A percentile compares a stretch with the other conserved stretches of the same genome.
Evolutionary conservation across 805 yeast species (phyloP).

Genomic region (Yarrowia bubula): DNA sequence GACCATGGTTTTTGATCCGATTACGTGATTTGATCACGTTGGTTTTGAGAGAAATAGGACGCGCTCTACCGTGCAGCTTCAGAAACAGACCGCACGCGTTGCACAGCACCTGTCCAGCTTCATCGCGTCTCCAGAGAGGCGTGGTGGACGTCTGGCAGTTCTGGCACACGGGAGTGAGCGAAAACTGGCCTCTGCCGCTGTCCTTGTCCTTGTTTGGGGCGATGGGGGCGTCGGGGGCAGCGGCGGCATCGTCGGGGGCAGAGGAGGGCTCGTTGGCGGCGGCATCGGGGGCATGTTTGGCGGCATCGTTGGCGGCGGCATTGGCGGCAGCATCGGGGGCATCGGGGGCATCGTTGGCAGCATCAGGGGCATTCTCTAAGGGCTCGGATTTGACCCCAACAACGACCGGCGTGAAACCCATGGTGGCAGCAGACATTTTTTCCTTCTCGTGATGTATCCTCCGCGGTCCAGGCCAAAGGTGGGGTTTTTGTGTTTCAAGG

Average conservation of each 20-base stretch:
- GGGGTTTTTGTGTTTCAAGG: constrained; percentile 25
- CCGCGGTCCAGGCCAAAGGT: neutral
- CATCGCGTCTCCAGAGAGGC: constrained; percentile 94
- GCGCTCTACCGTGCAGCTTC: constrained; percentile 86
- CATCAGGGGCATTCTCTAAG: neutral
- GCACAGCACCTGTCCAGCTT: constrained; percentile 83
- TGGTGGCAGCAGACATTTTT: constrained; percentile 21
- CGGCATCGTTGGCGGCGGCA: neutral
- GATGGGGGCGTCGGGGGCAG: neutral
- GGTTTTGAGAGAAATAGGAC: constrained; percentile 88
- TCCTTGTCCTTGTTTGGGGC: constrained; percentile 13
- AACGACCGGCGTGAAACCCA: constrained; percentile 22
- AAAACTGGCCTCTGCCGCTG: constrained; percentile 6
- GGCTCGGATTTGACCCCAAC: neutral
- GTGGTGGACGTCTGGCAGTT: constrained; percentile 92
- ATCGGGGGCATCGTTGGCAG: neutral
- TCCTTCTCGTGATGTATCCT: neutral
- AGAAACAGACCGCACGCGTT: constrained; percentile 91
- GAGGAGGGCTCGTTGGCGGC: neutral
- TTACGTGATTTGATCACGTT: constrained; percentile 91
- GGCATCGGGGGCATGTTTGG: neutral
- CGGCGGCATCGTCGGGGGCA: neutral
- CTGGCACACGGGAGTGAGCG: constrained; percentile 49
- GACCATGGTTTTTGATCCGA: constrained; percentile 52
- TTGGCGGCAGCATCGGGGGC: neutral